Evolutionary conservation across 768 basidiomycete species (phyloP).

Genomic region (Lactifluus subvellereus): DNA sequence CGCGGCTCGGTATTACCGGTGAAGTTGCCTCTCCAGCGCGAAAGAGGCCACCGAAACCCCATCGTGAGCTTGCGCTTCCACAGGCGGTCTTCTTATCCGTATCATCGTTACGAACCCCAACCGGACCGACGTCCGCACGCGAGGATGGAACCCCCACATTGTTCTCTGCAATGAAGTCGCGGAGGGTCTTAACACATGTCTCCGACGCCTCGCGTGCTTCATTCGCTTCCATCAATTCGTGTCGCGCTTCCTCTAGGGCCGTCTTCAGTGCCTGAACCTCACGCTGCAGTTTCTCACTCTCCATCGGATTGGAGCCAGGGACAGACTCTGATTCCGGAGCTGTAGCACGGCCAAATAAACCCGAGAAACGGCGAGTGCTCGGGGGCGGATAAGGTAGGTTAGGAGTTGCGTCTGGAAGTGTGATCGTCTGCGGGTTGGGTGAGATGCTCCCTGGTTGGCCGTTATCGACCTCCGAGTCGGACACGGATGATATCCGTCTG

Average conservation of each 20-base stretch:
- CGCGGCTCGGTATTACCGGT: conserved; percentile 13
- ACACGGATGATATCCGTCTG: conserved; percentile 68
- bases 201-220: conserved; percentile 89
- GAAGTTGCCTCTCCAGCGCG: conserved; percentile 15
- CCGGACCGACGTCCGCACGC: conserved; percentile 12
- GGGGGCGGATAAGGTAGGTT: conserved; percentile 27
- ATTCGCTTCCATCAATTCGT: conserved; percentile 67
- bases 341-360: conserved; percentile 47
- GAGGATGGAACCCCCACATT: conserved; percentile 45
- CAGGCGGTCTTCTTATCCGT: conserved; percentile 23
- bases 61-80: conserved; percentile 19
- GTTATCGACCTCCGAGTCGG: conserved; percentile 42
- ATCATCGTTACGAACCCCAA: conserved; percentile 14
- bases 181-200: conserved; percentile 71
- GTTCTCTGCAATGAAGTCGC: conserved; percentile 76
- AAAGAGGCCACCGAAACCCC: conserved; percentile 24
- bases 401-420: conserved; percentile 25
- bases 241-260: conserved; percentile 57
- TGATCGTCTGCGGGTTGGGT: conserved; percentile 11
- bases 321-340: conserved; percentile 36
- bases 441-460: conserved; percentile 29
- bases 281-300: conserved; percentile 53
- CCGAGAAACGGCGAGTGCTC: conserved; percentile 41
- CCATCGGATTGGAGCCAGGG: conserved; percentile 24
- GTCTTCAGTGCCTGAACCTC: conserved; percentile 52